A percentile compares a stretch with the other conserved stretches of the same genome.
These are phyloP conservation scores for Penicillium sp. DNA, from an alignment of 2,329 filamentous ascomycete species.

Conservation along the genomic window DNA sequence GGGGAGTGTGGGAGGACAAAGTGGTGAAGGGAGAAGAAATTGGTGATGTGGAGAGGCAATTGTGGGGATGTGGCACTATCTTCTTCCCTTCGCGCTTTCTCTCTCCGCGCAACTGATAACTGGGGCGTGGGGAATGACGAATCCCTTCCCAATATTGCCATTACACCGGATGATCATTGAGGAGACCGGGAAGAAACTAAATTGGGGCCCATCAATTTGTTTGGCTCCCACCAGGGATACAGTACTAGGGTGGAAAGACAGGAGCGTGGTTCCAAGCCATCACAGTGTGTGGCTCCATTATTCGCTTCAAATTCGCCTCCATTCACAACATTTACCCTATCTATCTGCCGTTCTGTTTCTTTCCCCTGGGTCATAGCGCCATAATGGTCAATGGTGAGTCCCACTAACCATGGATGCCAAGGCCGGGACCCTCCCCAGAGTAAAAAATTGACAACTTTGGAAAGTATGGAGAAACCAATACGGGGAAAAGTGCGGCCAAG, in stretches of 20 bases:
- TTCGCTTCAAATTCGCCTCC: background rate
- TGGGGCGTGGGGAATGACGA: background rate
- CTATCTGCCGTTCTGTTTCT: background rate
- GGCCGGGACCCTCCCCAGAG: background rate
- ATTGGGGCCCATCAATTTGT: background rate
- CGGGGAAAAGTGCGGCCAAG: conserved; percentile 2
- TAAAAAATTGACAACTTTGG: background rate
- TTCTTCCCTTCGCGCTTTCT: background rate
- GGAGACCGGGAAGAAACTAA: background rate
- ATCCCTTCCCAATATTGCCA: background rate
- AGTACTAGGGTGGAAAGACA: background rate
- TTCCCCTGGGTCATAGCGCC: background rate
- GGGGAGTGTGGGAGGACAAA: background rate
- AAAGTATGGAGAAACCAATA: background rate
- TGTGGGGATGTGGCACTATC: conserved; percentile 27
- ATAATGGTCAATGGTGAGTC: too few species aligned
- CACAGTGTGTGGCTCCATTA: too few species aligned
- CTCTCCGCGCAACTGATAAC: background rate
- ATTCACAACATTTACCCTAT: background rate
- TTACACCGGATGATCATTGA: background rate
- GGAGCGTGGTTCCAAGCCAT: background rate
- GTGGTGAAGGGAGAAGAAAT: background rate
- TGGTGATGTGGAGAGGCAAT: conserved; percentile 17
- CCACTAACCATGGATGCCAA: background rate
- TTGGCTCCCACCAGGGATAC: background rate